Base-by-base conservation (phyloP, 306 rosid species). In the Quercus agrifolia region DNA sequence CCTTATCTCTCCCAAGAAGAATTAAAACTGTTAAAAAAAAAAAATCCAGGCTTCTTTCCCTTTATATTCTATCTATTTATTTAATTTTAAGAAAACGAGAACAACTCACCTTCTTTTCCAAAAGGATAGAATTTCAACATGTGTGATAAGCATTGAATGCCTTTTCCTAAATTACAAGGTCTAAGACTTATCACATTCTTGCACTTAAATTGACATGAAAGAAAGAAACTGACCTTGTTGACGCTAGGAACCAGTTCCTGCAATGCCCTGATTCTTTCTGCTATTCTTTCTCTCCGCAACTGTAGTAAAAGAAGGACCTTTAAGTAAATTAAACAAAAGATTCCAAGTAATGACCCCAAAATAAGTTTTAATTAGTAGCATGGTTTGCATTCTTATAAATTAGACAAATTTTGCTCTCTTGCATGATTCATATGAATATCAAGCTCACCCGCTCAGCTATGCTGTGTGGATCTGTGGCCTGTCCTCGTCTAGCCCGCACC, bases 391-490 rank as follows among this genome's bases (percentile, higher is more conserved):
- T 74, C 59, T 52, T 71, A 71, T n/a, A 76, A 86, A 52, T 27
- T 52, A 41, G 46, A 41, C 11, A 41, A 7, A 7, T 7, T 8
- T 41, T 8, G 68, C 51, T 71, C 67, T 74, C 73, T 41, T 57
- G 73, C 56, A 20, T 64, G 71, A 78, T 25, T 17, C 56, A 17
- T 35, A 73, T 56, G 23, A 68, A 68, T 35, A 33, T 27, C 76
- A 73, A 77, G 78, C 88, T 74, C 83, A 91, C 99, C 90, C 99
- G 89, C 86, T 95, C 99, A 75, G 99, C 99, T 71, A 93, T 95
- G 89, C 99, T 95, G 80, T 95, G 99, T 72, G 99, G 98, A 89
- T 95, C 99, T 17, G 99, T 95, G 74, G 99, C 99, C 81, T 95
- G 99, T 74, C 99, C 99, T 85, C 99, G 88, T 87, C 98, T 88